Conservation (phyloP, 768 basidiomycete genomes). For the Leucocoprinus sp. region DNA sequence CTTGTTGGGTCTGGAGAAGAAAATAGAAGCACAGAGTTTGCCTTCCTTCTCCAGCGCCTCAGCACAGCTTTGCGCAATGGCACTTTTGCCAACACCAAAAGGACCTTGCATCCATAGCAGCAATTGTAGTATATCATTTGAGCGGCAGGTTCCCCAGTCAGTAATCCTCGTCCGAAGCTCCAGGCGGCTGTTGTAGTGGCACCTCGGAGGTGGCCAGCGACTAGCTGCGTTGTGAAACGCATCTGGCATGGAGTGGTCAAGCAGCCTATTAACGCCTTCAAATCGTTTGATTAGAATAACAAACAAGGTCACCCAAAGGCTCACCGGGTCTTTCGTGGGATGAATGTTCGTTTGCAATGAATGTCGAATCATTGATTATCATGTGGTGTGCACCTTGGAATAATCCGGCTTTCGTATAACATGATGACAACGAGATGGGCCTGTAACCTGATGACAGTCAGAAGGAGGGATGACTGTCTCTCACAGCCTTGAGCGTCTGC, state of each 20-base stretch:
- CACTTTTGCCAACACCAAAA: background rate
- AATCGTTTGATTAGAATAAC: too few relatives aligned
- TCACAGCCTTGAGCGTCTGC: too few relatives aligned
- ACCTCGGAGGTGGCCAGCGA: background rate
- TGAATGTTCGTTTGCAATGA: background rate
- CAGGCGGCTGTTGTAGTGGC: background rate
- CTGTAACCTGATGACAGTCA: too few relatives aligned
- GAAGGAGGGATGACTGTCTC: too few relatives aligned
- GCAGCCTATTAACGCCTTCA: background rate
- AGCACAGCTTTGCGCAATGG: background rate
- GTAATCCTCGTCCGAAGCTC: background rate
- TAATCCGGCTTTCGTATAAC: too few relatives aligned
- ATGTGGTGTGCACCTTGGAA: too few relatives aligned
- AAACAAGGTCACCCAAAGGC: too few relatives aligned
- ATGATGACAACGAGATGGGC: too few relatives aligned
- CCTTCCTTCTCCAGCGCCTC: background rate
- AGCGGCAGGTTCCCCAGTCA: background rate
- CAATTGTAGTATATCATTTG: background rate
- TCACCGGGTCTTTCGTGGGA: too few relatives aligned
- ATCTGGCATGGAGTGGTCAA: background rate
- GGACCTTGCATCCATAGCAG: background rate
- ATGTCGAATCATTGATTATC: too few relatives aligned
- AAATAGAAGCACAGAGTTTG: background rate
- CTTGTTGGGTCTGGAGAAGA: background rate
- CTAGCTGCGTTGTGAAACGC: background rate